These are phyloP conservation scores for Aspergillus amoenus DNA, from an alignment of 2,329 filamentous ascomycete genomes.

Conservation along the genomic window DNA sequence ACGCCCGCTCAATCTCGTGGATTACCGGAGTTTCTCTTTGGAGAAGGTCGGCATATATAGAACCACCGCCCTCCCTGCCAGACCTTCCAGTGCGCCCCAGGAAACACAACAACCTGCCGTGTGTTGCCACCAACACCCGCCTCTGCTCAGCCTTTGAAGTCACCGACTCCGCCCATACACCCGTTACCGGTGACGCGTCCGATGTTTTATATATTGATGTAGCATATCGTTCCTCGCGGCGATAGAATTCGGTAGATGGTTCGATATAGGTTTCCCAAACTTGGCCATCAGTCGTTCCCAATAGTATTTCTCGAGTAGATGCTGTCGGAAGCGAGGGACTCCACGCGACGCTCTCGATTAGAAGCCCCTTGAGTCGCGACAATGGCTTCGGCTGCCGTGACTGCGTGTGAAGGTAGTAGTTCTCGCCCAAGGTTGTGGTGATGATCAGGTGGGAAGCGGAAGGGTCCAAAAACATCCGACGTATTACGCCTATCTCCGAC, in stretches of 20 bases:
- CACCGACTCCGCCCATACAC: conserved; percentile 78
- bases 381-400: conserved; percentile 83
- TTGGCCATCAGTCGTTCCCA: conserved; percentile 90
- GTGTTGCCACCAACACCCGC: conserved; percentile 77
- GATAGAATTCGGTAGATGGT: conserved; percentile 89
- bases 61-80: conserved; percentile 74
- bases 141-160: conserved; percentile 68
- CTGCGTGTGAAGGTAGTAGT: conserved; percentile 96
- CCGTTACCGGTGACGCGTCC: conserved; percentile 75
- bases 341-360: conserved; percentile 90
- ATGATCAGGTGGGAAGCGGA: conserved; percentile 93
- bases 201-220: conserved; percentile 79
- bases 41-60: conserved; percentile 84
- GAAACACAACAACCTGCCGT: conserved; percentile 75
- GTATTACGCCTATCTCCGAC: conserved; percentile 86
- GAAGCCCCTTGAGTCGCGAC: conserved; percentile 77
- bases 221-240: conserved; percentile 89
- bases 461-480: conserved; percentile 94
- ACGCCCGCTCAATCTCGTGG: conserved; percentile 67
- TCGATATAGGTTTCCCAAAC: conserved; percentile 96
- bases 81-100: conserved; percentile 72
- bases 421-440: conserved; percentile 87
- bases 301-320: conserved; percentile 88
- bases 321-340: conserved; percentile 90
- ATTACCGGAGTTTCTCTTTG: conserved; percentile 78